Conservation (phyloP, 2,329 filamentous ascomycete genomes). For the Ophiostoma angusticollis region DNA sequence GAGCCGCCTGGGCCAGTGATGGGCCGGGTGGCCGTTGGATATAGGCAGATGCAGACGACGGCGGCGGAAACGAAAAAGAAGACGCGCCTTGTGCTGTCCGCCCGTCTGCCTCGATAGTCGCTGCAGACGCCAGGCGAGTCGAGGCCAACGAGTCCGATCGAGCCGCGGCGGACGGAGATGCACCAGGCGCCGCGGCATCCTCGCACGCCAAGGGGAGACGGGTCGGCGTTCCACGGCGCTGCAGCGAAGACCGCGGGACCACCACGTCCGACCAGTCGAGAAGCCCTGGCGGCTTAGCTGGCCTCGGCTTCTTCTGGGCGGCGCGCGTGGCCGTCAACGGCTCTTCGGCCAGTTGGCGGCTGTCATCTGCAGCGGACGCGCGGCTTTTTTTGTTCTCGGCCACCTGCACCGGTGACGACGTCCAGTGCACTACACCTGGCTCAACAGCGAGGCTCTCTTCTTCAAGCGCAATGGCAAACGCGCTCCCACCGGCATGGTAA, state of each 20-base stretch:
- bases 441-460: conserved; percentile 14
- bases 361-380: too few relatives aligned
- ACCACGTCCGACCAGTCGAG: conserved; percentile 2
- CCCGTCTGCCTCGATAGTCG: too few relatives aligned
- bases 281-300: background rate
- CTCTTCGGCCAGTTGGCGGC: too few relatives aligned
- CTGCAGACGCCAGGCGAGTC: too few relatives aligned
- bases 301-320: background rate
- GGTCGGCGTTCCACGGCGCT: background rate
- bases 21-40: background rate
- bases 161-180: too few relatives aligned
- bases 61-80: background rate
- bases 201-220: background rate
- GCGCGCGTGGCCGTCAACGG: too few relatives aligned
- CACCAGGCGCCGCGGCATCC: too few relatives aligned
- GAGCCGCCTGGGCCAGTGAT: conserved; percentile 1
- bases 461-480: conserved; percentile 15
- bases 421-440: conserved; percentile 5
- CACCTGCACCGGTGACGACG: background rate
- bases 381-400: background rate
- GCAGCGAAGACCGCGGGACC: too few relatives aligned
- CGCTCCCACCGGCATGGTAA: conserved; percentile 23
- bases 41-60: background rate
- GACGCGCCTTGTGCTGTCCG: too few relatives aligned
- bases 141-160: too few relatives aligned